Evolutionary conservation across 2,329 filamentous ascomycete species (phyloP), one percentile per base, ranked within the genome.

Genomic region (Stenocarpella maydis): DNA sequence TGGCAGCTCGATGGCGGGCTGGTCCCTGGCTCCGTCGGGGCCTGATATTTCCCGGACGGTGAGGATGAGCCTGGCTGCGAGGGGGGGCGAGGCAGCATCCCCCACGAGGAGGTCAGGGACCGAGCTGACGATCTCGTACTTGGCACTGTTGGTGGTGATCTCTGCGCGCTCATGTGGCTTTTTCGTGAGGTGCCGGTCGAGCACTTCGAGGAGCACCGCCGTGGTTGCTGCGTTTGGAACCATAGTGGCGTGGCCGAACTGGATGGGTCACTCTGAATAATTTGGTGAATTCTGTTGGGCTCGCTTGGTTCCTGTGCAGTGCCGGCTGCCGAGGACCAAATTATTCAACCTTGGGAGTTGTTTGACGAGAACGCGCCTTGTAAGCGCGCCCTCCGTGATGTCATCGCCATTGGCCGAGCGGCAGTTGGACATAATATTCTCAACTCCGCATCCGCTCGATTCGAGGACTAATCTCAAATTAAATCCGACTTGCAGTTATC

Each of bases 31-130:
- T 5, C 15, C 34, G 19, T 47, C 6, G 6, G 24, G 21, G 3
- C 12, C 1, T 45, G 39, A n/a, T 19, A 45, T 3, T 1, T 31
- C 34, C 14, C 68, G 28, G 24, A 64, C n/a, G 55, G 47, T 45
- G 49, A 70, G 24, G 31, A 70, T 52, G 19, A 68, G 15, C n/a
- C 68, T 67, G n/a, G 65, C 65, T 34, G 55, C 65, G n/a, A 54
- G 8, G 21, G 55, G 31, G 8, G 55, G 14, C 1, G 64, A 58
- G 6, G n/a, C n/a, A 0, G 41, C 2, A 2, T 67, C 47, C 9
- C 6, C 28, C 2, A 67, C 24, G 3, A 49, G 28, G 4, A 67
- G 10, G 7, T 67, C 64, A 12, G 49, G 52, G 15, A 12, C 9
- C 14, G 43, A 67, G 31, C 7, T 21, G 41, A 41, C 14, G 21